A percentile compares a stretch with the other conserved stretches of the same genome.
Conservation (phyloP, 768 basidiomycete genomes). For the Boletus rufocinnamomeus region DNA sequence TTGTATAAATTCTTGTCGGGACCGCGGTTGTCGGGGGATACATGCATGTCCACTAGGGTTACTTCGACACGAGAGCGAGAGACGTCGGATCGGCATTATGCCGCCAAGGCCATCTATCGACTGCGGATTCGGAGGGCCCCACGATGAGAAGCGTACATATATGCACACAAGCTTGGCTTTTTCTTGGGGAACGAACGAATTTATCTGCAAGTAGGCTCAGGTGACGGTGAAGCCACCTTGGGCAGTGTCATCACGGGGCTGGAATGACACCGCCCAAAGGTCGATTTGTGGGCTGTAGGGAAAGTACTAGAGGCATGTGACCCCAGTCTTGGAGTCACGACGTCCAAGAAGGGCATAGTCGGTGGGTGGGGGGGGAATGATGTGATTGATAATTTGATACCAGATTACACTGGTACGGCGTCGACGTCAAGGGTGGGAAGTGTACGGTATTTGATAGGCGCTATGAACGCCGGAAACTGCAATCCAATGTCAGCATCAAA, state of each 20-base stretch:
- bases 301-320: neutral
- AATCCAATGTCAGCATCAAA: conserved; percentile 2
- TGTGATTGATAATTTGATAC: conserved; percentile 10
- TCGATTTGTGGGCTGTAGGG: neutral
- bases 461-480: conserved; percentile 17
- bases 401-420: conserved; percentile 3
- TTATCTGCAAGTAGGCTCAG: too few relatives aligned
- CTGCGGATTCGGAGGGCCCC: too few relatives aligned
- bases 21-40: neutral
- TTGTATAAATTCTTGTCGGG: neutral
- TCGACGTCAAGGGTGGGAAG: conserved; percentile 12
- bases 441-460: conserved; percentile 4
- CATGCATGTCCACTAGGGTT: neutral
- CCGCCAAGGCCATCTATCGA: neutral
- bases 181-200: too few relatives aligned
- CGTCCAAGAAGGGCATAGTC: conserved; percentile 3
- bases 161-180: neutral
- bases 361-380: neutral
- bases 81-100: neutral
- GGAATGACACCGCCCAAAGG: neutral
- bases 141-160: neutral
- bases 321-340: neutral
- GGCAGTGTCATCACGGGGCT: conserved; percentile 4
- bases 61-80: neutral
- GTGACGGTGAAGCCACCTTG: too few relatives aligned